phyloP scores from a whole-genome alignment of 2,329 filamentous ascomycete genomes.

The Aurifilum marmelostoma region DNA sequence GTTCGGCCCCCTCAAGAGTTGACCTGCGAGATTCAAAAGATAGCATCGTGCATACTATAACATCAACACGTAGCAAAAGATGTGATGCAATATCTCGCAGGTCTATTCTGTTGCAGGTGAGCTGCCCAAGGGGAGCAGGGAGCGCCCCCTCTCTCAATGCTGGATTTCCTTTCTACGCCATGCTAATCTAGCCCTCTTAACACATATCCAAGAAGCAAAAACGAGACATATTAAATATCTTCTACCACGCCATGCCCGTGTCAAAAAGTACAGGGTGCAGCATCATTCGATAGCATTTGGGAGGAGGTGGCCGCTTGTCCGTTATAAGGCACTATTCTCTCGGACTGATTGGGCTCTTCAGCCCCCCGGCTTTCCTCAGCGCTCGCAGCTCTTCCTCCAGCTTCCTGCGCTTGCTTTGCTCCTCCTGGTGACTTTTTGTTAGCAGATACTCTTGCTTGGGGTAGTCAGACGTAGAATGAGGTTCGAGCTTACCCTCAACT shows the following conservation, averaged over 20 bases:
- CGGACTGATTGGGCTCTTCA: slow-evolving; percentile 49
- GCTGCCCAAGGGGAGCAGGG: not conserved
- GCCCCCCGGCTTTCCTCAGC: slow-evolving; percentile 46
- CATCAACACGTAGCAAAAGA: not conserved
- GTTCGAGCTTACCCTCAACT: slow-evolving; percentile 50
- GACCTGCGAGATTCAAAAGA: not conserved
- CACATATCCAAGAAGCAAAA: slow-evolving; percentile 26
- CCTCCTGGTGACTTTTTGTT: slow-evolving; percentile 47
- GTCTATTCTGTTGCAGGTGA: not conserved
- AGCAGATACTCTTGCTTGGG: slow-evolving; percentile 30
- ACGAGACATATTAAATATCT: slow-evolving; percentile 20
- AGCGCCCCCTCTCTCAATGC: not conserved
- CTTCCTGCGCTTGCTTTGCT: slow-evolving; percentile 51
- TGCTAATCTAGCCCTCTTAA: slow-evolving; percentile 10
- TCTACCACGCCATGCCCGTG: slow-evolving; percentile 19
- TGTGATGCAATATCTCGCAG: slow-evolving; percentile 1
- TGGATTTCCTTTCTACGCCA: slow-evolving; percentile 10
- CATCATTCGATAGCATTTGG: slow-evolving; percentile 16
- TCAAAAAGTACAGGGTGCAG: slow-evolving; percentile 12
- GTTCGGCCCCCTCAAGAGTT: not conserved
- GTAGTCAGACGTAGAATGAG: not conserved
- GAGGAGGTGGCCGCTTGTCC: slow-evolving; percentile 1
- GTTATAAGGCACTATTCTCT: slow-evolving; percentile 30
- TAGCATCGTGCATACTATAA: not conserved
- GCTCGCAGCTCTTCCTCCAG: slow-evolving; percentile 55